These are phyloP conservation scores for Tetrapisispora iriomotensis DNA, from an alignment of 805 yeast species.

Conservation along the genomic window DNA sequence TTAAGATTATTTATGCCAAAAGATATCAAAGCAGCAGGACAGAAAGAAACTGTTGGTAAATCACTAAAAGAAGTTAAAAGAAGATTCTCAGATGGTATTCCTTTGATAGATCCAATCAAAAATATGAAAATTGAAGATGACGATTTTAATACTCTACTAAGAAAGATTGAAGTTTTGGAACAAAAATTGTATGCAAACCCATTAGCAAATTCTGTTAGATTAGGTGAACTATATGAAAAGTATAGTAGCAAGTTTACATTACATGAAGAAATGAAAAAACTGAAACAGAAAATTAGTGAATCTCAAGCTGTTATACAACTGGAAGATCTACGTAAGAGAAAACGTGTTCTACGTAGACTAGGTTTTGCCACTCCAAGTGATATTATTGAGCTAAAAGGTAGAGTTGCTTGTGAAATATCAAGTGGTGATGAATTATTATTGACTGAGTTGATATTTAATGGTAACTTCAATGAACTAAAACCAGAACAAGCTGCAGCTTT, in stretches of 20 bases:
- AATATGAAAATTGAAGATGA: conserved; percentile 87
- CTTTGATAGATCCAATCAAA: conserved; percentile 81
- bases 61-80: conserved; percentile 71
- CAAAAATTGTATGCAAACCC: conserved; percentile 64
- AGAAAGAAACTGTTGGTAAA: conserved; percentile 54
- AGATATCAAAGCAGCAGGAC: conserved; percentile 52
- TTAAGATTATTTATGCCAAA: conserved; percentile 73
- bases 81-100: conserved; percentile 84
- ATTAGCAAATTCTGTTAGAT: conserved; percentile 47
- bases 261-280: conserved; percentile 45
- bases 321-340: conserved; percentile 88
- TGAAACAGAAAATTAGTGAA: conserved; percentile 59
- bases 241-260: conserved; percentile 58
- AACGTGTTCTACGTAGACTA: conserved; percentile 82
- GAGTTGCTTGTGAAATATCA: conserved; percentile 94
- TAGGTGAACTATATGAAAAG: conserved; percentile 51
- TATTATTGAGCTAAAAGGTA: conserved; percentile 89
- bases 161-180: conserved; percentile 77
- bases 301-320: conserved; percentile 89
- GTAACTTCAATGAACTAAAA: conserved; percentile 79
- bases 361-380: conserved; percentile 84
- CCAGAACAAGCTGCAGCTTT: conserved; percentile 90
- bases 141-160: conserved; percentile 59
- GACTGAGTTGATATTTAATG: conserved; percentile 90
- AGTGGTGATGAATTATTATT: conserved; percentile 76